Evolutionary conservation across 2,329 filamentous ascomycete genomes (phyloP).

Genomic region (Xylaria sp.): DNA sequence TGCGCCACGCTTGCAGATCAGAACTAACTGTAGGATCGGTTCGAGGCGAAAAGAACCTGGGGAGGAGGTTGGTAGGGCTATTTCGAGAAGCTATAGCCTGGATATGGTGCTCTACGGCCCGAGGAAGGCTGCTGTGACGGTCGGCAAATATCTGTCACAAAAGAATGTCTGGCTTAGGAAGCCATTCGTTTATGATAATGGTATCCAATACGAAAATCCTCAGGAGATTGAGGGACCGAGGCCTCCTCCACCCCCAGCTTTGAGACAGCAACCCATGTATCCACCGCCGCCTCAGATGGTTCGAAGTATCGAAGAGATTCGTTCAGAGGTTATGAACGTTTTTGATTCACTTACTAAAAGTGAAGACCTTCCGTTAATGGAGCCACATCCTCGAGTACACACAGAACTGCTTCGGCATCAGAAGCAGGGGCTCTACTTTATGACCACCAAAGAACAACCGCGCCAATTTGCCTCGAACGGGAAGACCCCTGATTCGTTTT

Average conservation of each 20-base stretch:
- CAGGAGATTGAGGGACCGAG: slow-evolving; percentile 66
- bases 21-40: slow-evolving; percentile 77
- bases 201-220: slow-evolving; percentile 80
- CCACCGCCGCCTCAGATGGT: slow-evolving; percentile 49
- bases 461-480: slow-evolving; percentile 67
- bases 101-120: slow-evolving; percentile 85
- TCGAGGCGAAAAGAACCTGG: slow-evolving; percentile 69
- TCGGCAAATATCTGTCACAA: slow-evolving; percentile 76
- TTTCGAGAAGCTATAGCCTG: slow-evolving; percentile 71
- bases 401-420: slow-evolving; percentile 84
- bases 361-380: slow-evolving; percentile 79
- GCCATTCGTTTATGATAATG: slow-evolving; percentile 65
- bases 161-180: slow-evolving; percentile 74
- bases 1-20: slow-evolving; percentile 69
- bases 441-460: slow-evolving; percentile 80
- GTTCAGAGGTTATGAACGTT: slow-evolving; percentile 83
- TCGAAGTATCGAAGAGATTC: slow-evolving; percentile 86
- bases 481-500: slow-evolving; percentile 77
- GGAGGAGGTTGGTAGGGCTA: slow-evolving; percentile 72
- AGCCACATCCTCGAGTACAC: slow-evolving; percentile 70
- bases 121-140: slow-evolving; percentile 68
- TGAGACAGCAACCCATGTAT: slow-evolving; percentile 49
- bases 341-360: slow-evolving; percentile 85
- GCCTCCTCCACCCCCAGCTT: slow-evolving; percentile 51
- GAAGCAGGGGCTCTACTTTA: slow-evolving; percentile 89